phyloP scores from a whole-genome alignment of 257 asterid species.

The Solanum neorickii region DNA sequence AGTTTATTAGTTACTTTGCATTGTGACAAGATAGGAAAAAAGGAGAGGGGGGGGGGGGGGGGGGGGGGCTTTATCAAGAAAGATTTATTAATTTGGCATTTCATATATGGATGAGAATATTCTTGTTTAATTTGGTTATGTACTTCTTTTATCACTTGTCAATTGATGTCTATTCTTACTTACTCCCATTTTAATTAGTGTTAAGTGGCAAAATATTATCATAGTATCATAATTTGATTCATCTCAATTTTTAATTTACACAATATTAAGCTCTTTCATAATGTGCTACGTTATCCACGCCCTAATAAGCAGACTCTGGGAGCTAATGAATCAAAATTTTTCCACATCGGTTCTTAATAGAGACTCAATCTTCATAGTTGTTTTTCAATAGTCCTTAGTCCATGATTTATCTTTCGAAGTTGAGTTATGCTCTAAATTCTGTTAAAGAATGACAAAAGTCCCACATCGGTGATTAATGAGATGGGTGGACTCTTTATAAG shows the following conservation, averaged over 20 bases:
- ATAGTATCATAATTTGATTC: neutral
- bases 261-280: neutral
- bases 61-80: neutral
- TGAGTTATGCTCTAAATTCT: too few relatives aligned
- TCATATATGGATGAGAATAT: neutral
- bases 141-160: neutral
- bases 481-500: too few relatives aligned
- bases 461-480: too few relatives aligned
- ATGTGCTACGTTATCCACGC: neutral
- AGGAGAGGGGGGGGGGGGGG: too few relatives aligned
- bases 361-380: rapidly evolving
- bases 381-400: neutral
- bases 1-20: neutral
- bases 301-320: neutral
- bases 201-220: neutral
- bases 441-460: too few relatives aligned
- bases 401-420: neutral
- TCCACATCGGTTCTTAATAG: too few relatives aligned
- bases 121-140: neutral
- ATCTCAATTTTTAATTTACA: too few relatives aligned
- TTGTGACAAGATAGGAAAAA: neutral
- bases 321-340: too few relatives aligned
- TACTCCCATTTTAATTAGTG: neutral
- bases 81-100: neutral
- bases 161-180: neutral